Base-by-base conservation (phyloP, 2,329 filamentous ascomycete species). In the Sporothrix inflata region DNA sequence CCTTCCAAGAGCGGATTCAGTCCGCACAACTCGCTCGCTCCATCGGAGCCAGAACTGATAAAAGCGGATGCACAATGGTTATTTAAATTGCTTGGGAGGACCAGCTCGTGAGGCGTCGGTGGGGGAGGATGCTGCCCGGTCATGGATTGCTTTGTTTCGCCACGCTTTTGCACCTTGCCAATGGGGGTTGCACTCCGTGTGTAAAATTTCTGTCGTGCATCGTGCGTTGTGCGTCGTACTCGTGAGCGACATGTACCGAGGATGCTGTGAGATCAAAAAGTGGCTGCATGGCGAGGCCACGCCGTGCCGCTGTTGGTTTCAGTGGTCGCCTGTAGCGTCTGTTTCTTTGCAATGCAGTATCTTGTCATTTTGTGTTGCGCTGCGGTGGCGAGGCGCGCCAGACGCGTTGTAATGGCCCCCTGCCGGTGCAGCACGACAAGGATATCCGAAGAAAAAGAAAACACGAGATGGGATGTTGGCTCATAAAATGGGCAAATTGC, bases 361-460 rank as follows among this genome's bases (percentile, higher is more conserved):
- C 60, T 11, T 47, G 40, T 11, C 40, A 19, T 27, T 24, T 45
- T 45, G 60, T 63, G 60, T 16, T 63, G 0, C 60, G 60, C 60
- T 24, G 60, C 60, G 60, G n/a, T 27, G 27, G n/a, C 11, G 60
- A 42, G 60, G 60, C 38, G 38, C 60, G 60, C 60, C 60, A 63
- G n/a, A 63, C 60, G 60, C 38, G 60, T 27, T 42, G 60, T 19
- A 45, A 24, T 63, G 60, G 38, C n/a, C 19, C 60, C 38, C 38
- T 61, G 16, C 34, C 19, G 55, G 55, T 34, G 34, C 9, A 40
- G 30, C 12, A 16, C 6, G 4, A 38, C 30, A 61, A 38, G 16
- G 55, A 40, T n/a, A 8, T 21, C 47, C 47, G 47, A 51, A 8
- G 51, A 55, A 16, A 21, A 45, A 14, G 12, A 16, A 40, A 42